Evolutionary conservation across 2,329 filamentous ascomycete species (phyloP), one percentile per base, ranked within the genome.

Genomic region (Lecanoromycetidae sp.): DNA sequence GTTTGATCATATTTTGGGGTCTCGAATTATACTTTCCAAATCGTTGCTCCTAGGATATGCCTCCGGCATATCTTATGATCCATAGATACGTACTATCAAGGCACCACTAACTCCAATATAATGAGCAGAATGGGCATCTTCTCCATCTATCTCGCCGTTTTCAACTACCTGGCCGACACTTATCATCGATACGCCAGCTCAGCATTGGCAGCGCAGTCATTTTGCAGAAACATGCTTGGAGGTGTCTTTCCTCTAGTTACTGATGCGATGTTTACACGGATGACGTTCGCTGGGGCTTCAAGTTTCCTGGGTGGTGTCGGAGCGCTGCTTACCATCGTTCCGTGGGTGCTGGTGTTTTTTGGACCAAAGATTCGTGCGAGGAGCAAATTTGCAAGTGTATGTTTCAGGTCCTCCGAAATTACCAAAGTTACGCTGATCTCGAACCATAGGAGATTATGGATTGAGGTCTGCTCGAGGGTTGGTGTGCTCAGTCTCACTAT

Each of bases 131-230:
- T 90, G 70, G 82, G 88, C 23, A 93, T 95, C 54, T 90, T 86
- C 62, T 81, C 78, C 33, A 79, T 95, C 29, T 93, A 93, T 59
- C 73, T 95, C 1, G 82, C 87, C 2, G 84, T 87, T 0, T 94
- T 95, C 68, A 95, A 95, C 61, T 95, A 94, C 57, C 72, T 95
- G 1, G 87, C 87, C 17, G 88, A 95, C 60, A 82, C 81, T 1
- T 95, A 94, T 62, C 82, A 87, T 59, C 71, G 76, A 2, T 94
- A 90, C 57, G 86, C 88, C 0, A 87, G 81, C 32, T 91, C 84
- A 1, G 87, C 88, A 0, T 68, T 94, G 5, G 88, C 88, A 0
- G 86, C 87, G 1, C 87, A 94, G 66, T 83, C 78, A 13, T 93
- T 85, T 61, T 90, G 85, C 65, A 77, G 88, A 9, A 95, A 94